phyloP scores from a whole-genome alignment of 495 filamentous ascomycete species.

The Penicillium canariense region DNA sequence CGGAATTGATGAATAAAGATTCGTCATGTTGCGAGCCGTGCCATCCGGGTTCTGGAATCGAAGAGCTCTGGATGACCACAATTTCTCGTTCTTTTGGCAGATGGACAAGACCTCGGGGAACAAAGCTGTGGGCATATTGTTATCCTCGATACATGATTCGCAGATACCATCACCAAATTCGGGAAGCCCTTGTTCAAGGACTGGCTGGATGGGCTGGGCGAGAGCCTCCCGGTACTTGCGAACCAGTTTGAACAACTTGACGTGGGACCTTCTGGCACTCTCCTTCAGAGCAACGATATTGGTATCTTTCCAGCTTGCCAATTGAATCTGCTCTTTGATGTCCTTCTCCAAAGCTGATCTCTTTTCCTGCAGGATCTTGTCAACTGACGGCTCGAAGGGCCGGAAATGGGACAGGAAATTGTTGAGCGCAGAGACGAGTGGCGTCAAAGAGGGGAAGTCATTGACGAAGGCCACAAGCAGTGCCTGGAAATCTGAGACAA shows the following conservation, averaged over 20 bases:
- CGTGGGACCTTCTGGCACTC: slow-evolving; percentile 84
- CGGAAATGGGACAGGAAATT: slow-evolving; percentile 75
- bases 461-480: slow-evolving; percentile 47
- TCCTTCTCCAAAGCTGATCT: slow-evolving; percentile 72
- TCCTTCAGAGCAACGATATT: slow-evolving; percentile 86
- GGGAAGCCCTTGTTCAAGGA: slow-evolving; percentile 66
- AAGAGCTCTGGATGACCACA: slow-evolving; percentile 61
- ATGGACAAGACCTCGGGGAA: slow-evolving; percentile 47
- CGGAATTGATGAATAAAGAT: slow-evolving; percentile 50
- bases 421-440: slow-evolving; percentile 56
- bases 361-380: slow-evolving; percentile 59
- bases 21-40: slow-evolving; percentile 63
- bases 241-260: slow-evolving; percentile 87
- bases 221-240: slow-evolving; percentile 79
- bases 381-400: slow-evolving; percentile 63
- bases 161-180: slow-evolving; percentile 37
- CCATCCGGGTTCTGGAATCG: slow-evolving; percentile 66
- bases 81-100: slow-evolving; percentile 50
- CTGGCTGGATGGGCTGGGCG: slow-evolving; percentile 61
- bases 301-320: slow-evolving; percentile 95
- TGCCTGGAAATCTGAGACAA: slow-evolving; percentile 68
- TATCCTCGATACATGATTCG: slow-evolving; percentile 14
- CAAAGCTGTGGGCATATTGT: slow-evolving; percentile 18
- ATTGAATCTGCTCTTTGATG: slow-evolving; percentile 79
- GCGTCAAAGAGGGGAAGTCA: slow-evolving; percentile 53